Evolutionary conservation across 192 early-diverging fungal species (phyloP), one percentile per base, ranked within the genome.

Genomic region (Rhizophagus prolifer): DNA sequence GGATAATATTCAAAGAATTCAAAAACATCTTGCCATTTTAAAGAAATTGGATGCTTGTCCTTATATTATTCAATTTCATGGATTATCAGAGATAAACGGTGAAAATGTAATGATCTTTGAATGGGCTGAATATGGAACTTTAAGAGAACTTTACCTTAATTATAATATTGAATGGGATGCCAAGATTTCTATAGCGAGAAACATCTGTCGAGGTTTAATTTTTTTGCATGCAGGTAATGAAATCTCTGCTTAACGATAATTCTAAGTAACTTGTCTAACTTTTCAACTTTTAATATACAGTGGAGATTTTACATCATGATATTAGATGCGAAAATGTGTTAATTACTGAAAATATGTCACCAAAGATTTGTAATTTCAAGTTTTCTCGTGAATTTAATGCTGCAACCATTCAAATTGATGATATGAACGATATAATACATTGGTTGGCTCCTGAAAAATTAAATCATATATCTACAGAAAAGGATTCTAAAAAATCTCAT

Each of bases 371-470:
- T 3, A 76, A 76, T 54, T 76, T 76, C 44, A 23, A 66, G 12
- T 47, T 76, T 21, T 68, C 64, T 68, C 44, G 75, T 9, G 26
- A 58, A 23, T 28, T 25, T 36, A 23, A 67, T 34, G 30, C 21
- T 47, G 31, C 19, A 6, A 68, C 36, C 38, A 54, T 12, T 13
- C 14, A n/a, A 50, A 76, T 76, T 16, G 34, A 25, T 44, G 54
- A 50, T 21, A 36, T 76, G 25, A 36, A n/a, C 59, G 75, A 58
- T 23, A 47, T 68, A 41, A 30, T 76, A 50, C 75, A 19, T 25
- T 76, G 75, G 75, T 31, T 76, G 19, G 75, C 75, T 1, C 75
- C 75, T 28, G 75, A 76, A 44, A 76, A 76, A 64, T 26, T 76
- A 16, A 25, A 26, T 25, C 9, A n/a, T 47, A 25, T 19, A 28